Conservation (phyloP, 2,329 filamentous ascomycete genomes). For the Fusarium piperis region DNA sequence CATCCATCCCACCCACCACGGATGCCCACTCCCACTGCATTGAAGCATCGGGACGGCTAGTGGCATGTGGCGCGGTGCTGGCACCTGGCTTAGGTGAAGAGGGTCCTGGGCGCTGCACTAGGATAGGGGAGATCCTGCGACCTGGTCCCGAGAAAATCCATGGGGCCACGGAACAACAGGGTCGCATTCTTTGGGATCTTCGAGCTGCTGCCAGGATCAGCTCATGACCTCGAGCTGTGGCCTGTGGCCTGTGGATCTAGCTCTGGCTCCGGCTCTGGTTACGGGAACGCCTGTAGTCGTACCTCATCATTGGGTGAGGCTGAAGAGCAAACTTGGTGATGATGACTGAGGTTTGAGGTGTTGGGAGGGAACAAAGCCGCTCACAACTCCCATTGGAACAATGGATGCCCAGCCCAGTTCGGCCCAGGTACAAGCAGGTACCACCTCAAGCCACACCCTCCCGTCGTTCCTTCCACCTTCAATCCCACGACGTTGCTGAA, state of each 20-base stretch:
- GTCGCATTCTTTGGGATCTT: slow-evolving; percentile 10
- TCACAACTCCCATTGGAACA: slow-evolving; percentile 15
- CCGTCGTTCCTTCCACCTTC: slow-evolving; percentile 18
- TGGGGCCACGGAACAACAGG: slow-evolving; percentile 12
- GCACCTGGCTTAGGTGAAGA: slow-evolving; percentile 19
- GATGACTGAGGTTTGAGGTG: slow-evolving; percentile 22
- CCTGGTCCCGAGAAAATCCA: not conserved
- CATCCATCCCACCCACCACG: slow-evolving; percentile 9
- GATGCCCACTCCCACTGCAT: slow-evolving; percentile 22
- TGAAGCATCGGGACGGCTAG: slow-evolving; percentile 35
- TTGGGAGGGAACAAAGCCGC: slow-evolving; percentile 33
- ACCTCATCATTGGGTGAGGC: not conserved
- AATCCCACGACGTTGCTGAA: slow-evolving; percentile 29
- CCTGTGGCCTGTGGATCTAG: not conserved
- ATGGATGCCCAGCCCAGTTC: not conserved
- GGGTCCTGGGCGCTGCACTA: not conserved
- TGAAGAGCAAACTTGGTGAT: slow-evolving; percentile 10
- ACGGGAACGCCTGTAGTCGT: not conserved
- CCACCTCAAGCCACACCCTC: slow-evolving; percentile 29
- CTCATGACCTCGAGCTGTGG: not conserved
- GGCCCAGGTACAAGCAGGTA: slow-evolving; percentile 14
- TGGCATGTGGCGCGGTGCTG: slow-evolving; percentile 29
- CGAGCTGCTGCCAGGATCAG: not conserved
- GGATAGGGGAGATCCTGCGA: slow-evolving; percentile 7
- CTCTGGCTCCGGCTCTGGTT: not conserved